Percentiles rank a stretch among this genome's conserved stretches.
Conservation (phyloP, 2,329 filamentous ascomycete genomes). For the Sarocladium strictum region DNA sequence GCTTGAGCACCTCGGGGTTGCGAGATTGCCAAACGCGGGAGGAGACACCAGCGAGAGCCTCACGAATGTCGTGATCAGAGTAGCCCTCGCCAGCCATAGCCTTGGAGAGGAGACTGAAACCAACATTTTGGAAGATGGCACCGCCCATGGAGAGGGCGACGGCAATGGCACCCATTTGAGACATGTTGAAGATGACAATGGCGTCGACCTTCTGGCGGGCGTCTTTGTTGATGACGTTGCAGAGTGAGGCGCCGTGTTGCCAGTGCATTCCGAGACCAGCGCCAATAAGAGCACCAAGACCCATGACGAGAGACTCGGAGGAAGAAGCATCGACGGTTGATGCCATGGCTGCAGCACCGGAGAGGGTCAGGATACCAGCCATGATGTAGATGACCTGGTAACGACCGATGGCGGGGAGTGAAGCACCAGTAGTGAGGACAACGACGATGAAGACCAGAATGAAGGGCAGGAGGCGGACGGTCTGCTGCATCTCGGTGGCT, state of each 20-base stretch:
- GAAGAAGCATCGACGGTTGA: conserved; percentile 18
- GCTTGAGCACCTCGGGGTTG: conserved; percentile 13
- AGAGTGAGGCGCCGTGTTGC: conserved; percentile 24
- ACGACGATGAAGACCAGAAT: conserved; percentile 31
- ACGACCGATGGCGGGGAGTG: conserved; percentile 30
- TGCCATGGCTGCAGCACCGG: conserved; percentile 20
- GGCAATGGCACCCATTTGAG: conserved; percentile 24
- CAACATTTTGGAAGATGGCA: conserved; percentile 25
- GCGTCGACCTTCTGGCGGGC: conserved; percentile 21
- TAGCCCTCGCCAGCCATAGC: conserved; percentile 15
- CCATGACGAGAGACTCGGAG: conserved; percentile 23
- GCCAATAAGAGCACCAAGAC: conserved; percentile 24
- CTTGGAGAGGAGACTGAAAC: conserved; percentile 17
- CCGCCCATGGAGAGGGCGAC: conserved; percentile 22
- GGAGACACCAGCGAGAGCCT: conserved; percentile 21
- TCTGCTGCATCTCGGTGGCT: conserved; percentile 33
- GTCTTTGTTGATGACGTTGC: conserved; percentile 22
- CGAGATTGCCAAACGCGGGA: conserved; percentile 18
- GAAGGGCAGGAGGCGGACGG: conserved; percentile 35
- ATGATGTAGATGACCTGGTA: conserved; percentile 29
- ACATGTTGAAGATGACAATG: conserved; percentile 26
- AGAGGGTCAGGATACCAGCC: conserved; percentile 20
- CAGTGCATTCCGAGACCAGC: conserved; percentile 25
- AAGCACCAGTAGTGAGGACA: conserved; percentile 28
- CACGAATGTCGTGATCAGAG: conserved; percentile 19